Percentiles rank a stretch among this genome's conserved stretches.
These are phyloP conservation scores for Colletotrichum salicis DNA, from an alignment of 2,329 filamentous ascomycete species.

Conservation along the genomic window DNA sequence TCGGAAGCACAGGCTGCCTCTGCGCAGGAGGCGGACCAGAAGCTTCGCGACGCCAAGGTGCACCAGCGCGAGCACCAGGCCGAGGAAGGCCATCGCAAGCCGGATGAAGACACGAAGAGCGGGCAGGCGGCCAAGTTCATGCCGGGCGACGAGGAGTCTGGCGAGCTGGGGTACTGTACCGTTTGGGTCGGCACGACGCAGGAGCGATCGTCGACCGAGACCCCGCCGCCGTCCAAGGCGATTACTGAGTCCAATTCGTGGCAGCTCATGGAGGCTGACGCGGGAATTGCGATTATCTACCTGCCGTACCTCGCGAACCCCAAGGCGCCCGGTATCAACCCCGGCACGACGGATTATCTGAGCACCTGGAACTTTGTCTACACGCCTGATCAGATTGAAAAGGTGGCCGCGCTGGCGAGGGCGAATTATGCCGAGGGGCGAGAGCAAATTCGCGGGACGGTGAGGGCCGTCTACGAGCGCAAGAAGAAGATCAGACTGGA, in stretches of 20 bases:
- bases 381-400: slow-evolving; percentile 88
- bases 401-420: slow-evolving; percentile 81
- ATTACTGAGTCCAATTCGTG: slow-evolving; percentile 74
- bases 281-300: slow-evolving; percentile 90
- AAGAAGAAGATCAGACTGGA: slow-evolving; percentile 78
- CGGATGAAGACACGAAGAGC: slow-evolving; percentile 38
- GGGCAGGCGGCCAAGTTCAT: slow-evolving; percentile 51
- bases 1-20: slow-evolving; percentile 73
- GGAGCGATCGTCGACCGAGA: slow-evolving; percentile 69
- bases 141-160: slow-evolving; percentile 55
- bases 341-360: slow-evolving; percentile 84
- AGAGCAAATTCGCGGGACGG: slow-evolving; percentile 79
- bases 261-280: slow-evolving; percentile 78
- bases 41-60: slow-evolving; percentile 69
- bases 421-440: slow-evolving; percentile 89
- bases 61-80: slow-evolving; percentile 49
- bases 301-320: slow-evolving; percentile 86
- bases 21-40: slow-evolving; percentile 69
- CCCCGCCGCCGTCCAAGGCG: slow-evolving; percentile 62
- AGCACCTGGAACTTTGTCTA: slow-evolving; percentile 99
- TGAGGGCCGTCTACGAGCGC: slow-evolving; percentile 90
- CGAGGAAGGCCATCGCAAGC: slow-evolving; percentile 38
- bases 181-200: slow-evolving; percentile 91
- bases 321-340: slow-evolving; percentile 83
- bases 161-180: slow-evolving; percentile 89